Evolutionary conservation across 164 flowering plant genomes (phyloP).

Genomic region (Kalanchoe fedtschenkoi): DNA sequence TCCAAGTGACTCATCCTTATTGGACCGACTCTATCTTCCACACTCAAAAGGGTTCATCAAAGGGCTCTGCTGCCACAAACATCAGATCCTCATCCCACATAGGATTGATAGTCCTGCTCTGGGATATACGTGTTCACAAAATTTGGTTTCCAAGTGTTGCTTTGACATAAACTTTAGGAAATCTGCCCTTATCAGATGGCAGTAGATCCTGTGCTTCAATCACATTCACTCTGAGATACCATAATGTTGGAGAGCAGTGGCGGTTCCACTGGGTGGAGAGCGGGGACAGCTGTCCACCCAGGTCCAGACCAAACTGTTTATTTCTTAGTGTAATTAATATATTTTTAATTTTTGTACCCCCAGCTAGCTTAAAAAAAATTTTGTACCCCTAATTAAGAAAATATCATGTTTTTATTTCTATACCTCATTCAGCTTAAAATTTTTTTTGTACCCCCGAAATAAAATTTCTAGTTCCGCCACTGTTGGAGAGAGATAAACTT

Average conservation of each 20-base stretch:
- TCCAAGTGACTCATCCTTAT: slow-evolving; percentile 42
- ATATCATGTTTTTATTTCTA: too few relatives aligned
- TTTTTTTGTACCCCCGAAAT: too few relatives aligned
- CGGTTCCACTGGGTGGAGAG: too few relatives aligned
- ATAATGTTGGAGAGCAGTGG: slow-evolving; percentile 50
- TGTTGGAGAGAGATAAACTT: slow-evolving; percentile 53
- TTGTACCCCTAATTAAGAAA: too few relatives aligned
- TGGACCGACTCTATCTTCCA: slow-evolving; percentile 43
- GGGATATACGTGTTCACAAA: slow-evolving; percentile 29
- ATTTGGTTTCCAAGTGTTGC: slow-evolving; percentile 32
- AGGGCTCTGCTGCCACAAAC: slow-evolving; percentile 52
- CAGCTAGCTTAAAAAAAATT: too few relatives aligned
- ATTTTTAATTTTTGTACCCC: too few relatives aligned
- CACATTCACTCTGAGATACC: slow-evolving; percentile 57
- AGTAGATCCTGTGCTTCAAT: slow-evolving; percentile 49
- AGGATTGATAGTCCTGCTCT: slow-evolving; percentile 30
- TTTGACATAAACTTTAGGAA: slow-evolving; percentile 37
- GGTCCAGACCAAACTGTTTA: too few relatives aligned
- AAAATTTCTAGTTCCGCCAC: too few relatives aligned
- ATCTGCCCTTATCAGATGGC: slow-evolving; percentile 23
- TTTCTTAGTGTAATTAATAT: too few relatives aligned
- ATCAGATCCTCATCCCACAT: slow-evolving; percentile 58
- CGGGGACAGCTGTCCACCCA: too few relatives aligned
- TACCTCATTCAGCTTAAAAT: too few relatives aligned
- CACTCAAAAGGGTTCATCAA: slow-evolving; percentile 45